Evolutionary conservation across 768 basidiomycete species (phyloP), one percentile per base, ranked within the genome.

Genomic region (Pseudohyphozyma bogoriensis): DNA sequence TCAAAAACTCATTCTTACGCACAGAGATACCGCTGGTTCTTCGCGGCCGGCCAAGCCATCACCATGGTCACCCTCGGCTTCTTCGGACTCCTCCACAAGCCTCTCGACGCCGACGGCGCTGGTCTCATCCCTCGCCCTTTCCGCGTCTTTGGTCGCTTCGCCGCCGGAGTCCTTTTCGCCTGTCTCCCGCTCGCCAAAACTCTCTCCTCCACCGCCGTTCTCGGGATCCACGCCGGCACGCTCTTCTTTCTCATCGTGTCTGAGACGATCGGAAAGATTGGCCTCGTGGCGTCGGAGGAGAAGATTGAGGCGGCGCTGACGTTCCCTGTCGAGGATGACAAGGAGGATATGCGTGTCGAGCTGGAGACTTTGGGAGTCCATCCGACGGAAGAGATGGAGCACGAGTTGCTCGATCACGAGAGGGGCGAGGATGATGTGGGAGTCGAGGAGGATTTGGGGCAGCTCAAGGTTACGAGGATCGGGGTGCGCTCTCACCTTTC

Each of bases 1-100:
- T 7, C 16, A 15, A 2, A 18, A 1, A n/a, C n/a, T n/a, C n/a
- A n/a, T n/a, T n/a, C n/a, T 32, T 20, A 13, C 22, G 26, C 45
- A 6, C 28, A 31, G 29, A 49, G 37, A 0, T 46, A 51, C n/a
- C 54, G 52, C n/a, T 69, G 68, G 68, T 71, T 70, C 66, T 73
- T 71, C 64, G 66, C 67, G 7, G 62, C 62, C 55, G 70, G 70
- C 11, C 52, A 72, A 5, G 68, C 70, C 33, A 49, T 62, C 29
- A 62, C 63, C 4, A 40, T 73, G 46, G 24, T 71, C 24, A 62
- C 58, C 39, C 61, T 70, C 20, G 57, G 53, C 35, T 24, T 58
- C 15, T 57, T 73, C 56, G 72, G 69, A 44, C 31, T 50, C n/a
- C 55, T 58, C 4, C 71, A 71, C 58, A 49, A 64, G 13, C 47